Evolutionary conservation across 139 green algal species (phyloP).

Genomic region (Chlorella sp.): DNA sequence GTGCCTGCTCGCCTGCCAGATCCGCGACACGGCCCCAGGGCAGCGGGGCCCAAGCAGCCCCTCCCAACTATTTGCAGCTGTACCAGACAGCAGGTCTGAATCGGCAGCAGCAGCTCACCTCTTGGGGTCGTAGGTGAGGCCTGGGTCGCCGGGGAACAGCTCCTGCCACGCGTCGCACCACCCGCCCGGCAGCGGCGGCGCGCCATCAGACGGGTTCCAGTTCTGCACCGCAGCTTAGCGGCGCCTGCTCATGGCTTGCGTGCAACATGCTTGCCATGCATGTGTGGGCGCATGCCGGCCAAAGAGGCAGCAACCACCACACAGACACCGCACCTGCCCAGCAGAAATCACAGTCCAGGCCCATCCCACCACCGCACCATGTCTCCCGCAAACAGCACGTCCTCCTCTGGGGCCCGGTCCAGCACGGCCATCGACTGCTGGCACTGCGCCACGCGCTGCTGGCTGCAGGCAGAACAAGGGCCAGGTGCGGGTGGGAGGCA

Average conservation of each 20-base stretch:
- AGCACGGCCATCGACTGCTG: slow-evolving; percentile 36
- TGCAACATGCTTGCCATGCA: too few relatives aligned
- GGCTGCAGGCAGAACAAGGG: slow-evolving; percentile 12
- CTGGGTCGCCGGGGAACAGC: slow-evolving; percentile 43
- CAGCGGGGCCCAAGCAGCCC: too few relatives aligned
- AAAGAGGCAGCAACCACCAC: too few relatives aligned
- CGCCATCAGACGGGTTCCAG: slow-evolving; percentile 36
- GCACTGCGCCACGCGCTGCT: slow-evolving; percentile 42
- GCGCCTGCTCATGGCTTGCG: neutral
- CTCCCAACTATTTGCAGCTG: too few relatives aligned
- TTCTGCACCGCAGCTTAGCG: neutral
- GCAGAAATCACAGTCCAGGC: too few relatives aligned
- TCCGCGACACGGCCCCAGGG: too few relatives aligned
- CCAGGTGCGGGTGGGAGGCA: too few relatives aligned
- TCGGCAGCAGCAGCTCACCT: too few relatives aligned
- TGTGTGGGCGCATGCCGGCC: too few relatives aligned
- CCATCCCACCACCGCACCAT: slow-evolving; percentile 17
- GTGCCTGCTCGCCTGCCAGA: too few relatives aligned
- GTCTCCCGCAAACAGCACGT: slow-evolving; percentile 56
- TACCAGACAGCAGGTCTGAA: too few relatives aligned
- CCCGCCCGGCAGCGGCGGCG: slow-evolving; percentile 38
- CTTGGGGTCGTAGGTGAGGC: slow-evolving; percentile 60
- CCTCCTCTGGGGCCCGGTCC: slow-evolving; percentile 1
- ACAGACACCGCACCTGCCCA: too few relatives aligned
- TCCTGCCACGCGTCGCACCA: slow-evolving; percentile 59